Evolutionary conservation across 352 stramenopile genomes (phyloP).

Genomic region (Pseudoperonospora humuli): DNA sequence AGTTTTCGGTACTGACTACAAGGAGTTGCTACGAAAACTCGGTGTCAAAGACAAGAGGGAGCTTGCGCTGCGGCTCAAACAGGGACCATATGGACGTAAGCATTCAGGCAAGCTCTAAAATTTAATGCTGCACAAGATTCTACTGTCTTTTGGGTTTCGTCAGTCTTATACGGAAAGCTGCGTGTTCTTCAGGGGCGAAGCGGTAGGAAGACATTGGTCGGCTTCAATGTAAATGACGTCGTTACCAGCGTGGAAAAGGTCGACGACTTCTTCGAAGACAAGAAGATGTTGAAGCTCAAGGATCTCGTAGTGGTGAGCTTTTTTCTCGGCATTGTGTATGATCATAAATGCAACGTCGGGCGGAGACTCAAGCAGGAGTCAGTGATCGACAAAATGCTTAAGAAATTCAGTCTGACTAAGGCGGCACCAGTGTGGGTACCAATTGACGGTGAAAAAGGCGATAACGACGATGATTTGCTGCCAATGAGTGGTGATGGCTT

Average conservation of each 20-base stretch:
- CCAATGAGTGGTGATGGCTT: neutral
- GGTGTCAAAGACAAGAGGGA: slow-evolving; percentile 8
- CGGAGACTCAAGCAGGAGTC: slow-evolving; percentile 1
- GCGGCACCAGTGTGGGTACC: neutral
- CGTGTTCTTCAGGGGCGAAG: slow-evolving; percentile 12
- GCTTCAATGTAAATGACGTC: slow-evolving; percentile 24
- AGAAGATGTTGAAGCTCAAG: slow-evolving; percentile 9
- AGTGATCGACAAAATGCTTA: neutral
- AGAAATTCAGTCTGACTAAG: neutral
- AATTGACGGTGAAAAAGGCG: slow-evolving; percentile 2
- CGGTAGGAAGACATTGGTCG: neutral
- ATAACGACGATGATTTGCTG: slow-evolving; percentile 1
- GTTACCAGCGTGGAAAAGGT: slow-evolving; percentile 4
- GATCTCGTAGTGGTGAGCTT: slow-evolving; percentile 4
- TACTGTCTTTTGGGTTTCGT: neutral
- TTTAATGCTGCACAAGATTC: slow-evolving; percentile 1
- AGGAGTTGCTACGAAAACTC: neutral
- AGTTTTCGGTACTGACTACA: neutral
- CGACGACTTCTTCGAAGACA: slow-evolving; percentile 1
- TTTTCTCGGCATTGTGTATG: slow-evolving; percentile 5
- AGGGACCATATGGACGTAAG: slow-evolving; percentile 24
- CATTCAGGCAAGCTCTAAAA: slow-evolving; percentile 13
- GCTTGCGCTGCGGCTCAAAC: slow-evolving; percentile 12
- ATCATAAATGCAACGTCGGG: neutral
- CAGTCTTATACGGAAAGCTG: slow-evolving; percentile 26